These are phyloP conservation scores for Cyberlindnera samutprakarnensis DNA, from an alignment of 805 yeast species.

Conservation along the genomic window DNA sequence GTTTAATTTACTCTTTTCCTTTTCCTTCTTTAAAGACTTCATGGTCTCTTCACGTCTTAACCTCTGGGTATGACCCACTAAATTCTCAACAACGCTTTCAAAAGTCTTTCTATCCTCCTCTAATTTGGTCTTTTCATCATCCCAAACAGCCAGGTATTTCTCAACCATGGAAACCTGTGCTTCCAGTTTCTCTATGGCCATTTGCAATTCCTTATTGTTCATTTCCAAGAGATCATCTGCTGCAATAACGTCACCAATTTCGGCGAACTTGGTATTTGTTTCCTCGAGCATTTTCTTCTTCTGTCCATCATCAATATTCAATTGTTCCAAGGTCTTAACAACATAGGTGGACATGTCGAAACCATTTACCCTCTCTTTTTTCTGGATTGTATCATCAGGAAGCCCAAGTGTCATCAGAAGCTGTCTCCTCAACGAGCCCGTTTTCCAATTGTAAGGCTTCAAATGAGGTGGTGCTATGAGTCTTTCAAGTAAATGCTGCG, in stretches of 20 bases:
- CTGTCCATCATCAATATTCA: constrained; percentile 28
- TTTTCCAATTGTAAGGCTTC: constrained; percentile 62
- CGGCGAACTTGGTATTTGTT: constrained; percentile 18
- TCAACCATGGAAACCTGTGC: constrained; percentile 31
- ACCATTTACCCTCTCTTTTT: constrained; percentile 22
- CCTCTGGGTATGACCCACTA: constrained; percentile 87
- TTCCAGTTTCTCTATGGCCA: constrained; percentile 28
- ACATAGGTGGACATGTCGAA: constrained; percentile 17
- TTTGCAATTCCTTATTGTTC: constrained; percentile 28
- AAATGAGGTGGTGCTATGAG: constrained; percentile 41
- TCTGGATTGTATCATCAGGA: constrained; percentile 60
- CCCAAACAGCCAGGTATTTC: constrained; percentile 41
- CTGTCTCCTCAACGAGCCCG: constrained; percentile 56
- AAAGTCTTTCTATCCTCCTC: constrained; percentile 65
- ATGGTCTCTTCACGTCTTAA: constrained; percentile 45
- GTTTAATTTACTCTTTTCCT: constrained; percentile 9
- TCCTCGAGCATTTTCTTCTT: constrained; percentile 16
- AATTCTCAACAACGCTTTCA: constrained; percentile 81
- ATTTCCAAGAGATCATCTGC: constrained; percentile 19
- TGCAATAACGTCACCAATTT: constrained; percentile 6
- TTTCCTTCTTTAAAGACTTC: constrained; percentile 26
- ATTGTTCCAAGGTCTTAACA: constrained; percentile 20
- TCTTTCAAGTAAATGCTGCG: constrained; percentile 35
- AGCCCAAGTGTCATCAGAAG: constrained; percentile 60
- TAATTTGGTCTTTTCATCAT: constrained; percentile 38